phyloP scores from a whole-genome alignment of 2,329 filamentous ascomycete species.

The Aspergillus aculeatus region DNA sequence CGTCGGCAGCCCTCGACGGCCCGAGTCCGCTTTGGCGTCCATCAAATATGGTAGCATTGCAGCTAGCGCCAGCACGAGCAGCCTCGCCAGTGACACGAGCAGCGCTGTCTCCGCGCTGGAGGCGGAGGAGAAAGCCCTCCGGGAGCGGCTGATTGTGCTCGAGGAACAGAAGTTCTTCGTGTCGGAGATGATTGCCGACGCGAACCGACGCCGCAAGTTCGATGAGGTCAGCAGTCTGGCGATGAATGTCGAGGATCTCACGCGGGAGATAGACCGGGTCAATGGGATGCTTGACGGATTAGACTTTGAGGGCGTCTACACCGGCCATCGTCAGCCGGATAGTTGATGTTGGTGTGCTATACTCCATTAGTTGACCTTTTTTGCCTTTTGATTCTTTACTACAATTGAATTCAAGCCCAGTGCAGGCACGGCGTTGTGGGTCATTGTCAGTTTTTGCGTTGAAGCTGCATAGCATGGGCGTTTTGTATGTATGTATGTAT shows the following conservation, averaged over 20 bases:
- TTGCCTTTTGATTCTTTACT: background rate
- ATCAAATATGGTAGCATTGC: slow-evolving; percentile 59
- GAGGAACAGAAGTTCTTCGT: slow-evolving; percentile 93
- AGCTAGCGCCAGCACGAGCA: slow-evolving; percentile 50
- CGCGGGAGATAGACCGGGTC: slow-evolving; percentile 69
- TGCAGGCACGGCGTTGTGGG: slow-evolving; percentile 4
- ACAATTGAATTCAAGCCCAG: background rate
- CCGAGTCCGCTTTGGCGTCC: slow-evolving; percentile 53
- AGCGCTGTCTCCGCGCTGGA: slow-evolving; percentile 67
- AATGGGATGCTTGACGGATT: slow-evolving; percentile 65
- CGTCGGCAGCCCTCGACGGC: slow-evolving; percentile 27
- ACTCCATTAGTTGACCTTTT: background rate
- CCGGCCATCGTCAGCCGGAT: slow-evolving; percentile 17
- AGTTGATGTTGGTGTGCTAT: background rate
- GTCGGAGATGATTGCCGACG: slow-evolving; percentile 76
- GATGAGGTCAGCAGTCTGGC: slow-evolving; percentile 81
- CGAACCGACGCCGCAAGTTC: slow-evolving; percentile 73
- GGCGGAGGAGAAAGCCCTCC: slow-evolving; percentile 76
- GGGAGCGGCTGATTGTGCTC: slow-evolving; percentile 76
- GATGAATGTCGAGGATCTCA: slow-evolving; percentile 78
- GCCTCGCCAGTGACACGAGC: slow-evolving; percentile 54
- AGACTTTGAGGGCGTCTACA: slow-evolving; percentile 59
- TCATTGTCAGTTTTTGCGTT: background rate
- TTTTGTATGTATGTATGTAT: slow-evolving; percentile 1
- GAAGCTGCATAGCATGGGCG: slow-evolving; percentile 8